Evolutionary conservation across 495 filamentous ascomycete species (phyloP).

Genomic region (Penicillium crystallinum): DNA sequence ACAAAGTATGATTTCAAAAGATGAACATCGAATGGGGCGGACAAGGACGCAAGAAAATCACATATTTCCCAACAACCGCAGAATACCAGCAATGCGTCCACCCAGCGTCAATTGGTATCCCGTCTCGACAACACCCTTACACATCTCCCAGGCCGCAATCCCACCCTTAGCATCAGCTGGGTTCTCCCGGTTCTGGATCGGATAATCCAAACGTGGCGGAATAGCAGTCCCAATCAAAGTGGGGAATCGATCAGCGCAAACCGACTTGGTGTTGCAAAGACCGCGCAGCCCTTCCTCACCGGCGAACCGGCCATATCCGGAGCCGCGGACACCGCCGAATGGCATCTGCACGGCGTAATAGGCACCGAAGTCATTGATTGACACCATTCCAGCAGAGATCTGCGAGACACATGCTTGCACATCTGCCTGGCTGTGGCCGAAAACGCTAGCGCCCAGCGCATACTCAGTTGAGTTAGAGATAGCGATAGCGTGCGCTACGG

Average conservation of each 20-base stretch:
- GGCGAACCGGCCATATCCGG: slow-evolving; percentile 89
- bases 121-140: slow-evolving; percentile 56
- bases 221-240: slow-evolving; percentile 62
- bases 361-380: slow-evolving; percentile 89
- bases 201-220: slow-evolving; percentile 74
- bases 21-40: background rate
- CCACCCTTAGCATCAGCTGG: slow-evolving; percentile 45
- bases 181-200: slow-evolving; percentile 50
- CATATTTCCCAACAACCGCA: slow-evolving; percentile 45
- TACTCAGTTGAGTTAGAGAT: slow-evolving; percentile 75
- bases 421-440: slow-evolving; percentile 50
- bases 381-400: slow-evolving; percentile 81
- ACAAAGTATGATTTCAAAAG: background rate
- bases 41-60: slow-evolving; percentile 3
- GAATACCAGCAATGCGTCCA: slow-evolving; percentile 45
- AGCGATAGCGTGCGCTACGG: slow-evolving; percentile 55
- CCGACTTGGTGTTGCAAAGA: slow-evolving; percentile 78
- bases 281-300: slow-evolving; percentile 82
- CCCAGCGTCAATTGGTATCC: slow-evolving; percentile 53
- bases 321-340: slow-evolving; percentile 82
- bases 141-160: slow-evolving; percentile 51
- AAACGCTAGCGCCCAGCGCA: slow-evolving; percentile 78
- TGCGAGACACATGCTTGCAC: slow-evolving; percentile 57
- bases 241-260: slow-evolving; percentile 70
- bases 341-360: slow-evolving; percentile 91